phyloP scores from a whole-genome alignment of 208 protist species.

The Angomonas deanei region DNA sequence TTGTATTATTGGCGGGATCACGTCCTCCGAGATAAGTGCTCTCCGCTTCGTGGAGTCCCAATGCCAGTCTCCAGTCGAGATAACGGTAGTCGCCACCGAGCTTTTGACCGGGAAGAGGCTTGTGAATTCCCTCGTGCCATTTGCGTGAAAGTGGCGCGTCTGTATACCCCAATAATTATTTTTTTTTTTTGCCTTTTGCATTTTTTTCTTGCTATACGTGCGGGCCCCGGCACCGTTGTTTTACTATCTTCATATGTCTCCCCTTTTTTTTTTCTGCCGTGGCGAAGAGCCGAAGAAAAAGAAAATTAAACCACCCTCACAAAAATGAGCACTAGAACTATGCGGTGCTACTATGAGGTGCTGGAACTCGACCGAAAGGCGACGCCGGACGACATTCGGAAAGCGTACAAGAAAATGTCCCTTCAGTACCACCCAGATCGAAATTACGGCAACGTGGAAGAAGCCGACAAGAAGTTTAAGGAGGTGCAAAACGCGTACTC shows the following conservation, averaged over 20 bases:
- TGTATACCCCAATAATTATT: constrained; percentile 8
- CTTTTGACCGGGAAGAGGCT: constrained; percentile 56
- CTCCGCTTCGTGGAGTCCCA: constrained; percentile 79
- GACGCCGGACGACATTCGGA: constrained; percentile 71
- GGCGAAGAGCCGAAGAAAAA: no score
- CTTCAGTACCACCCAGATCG: constrained; percentile 87
- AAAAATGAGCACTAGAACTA: constrained; percentile 11
- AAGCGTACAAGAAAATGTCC: constrained; percentile 84
- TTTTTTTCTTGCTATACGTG: background rate
- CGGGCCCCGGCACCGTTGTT: background rate
- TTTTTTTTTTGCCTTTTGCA: background rate
- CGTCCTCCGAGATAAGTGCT: constrained; percentile 87
- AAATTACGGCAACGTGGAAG: constrained; percentile 82
- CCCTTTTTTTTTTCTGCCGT: background rate
- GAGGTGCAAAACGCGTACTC: constrained; percentile 89
- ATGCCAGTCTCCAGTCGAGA: constrained; percentile 13
- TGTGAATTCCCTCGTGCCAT: constrained; percentile 46
- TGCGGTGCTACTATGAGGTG: constrained; percentile 87
- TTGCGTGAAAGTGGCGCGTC: constrained; percentile 9
- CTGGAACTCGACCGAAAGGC: constrained; percentile 74
- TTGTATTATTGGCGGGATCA: constrained; percentile 90
- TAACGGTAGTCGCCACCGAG: constrained; percentile 58
- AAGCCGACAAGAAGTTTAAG: constrained; percentile 73
- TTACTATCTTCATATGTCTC: background rate
- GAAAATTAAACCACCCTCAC: background rate